Percentiles rank a stretch among this genome's conserved stretches.
Evolutionary conservation across 768 basidiomycete genomes (phyloP).

Genomic region (Macrolepiota albuminosa): DNA sequence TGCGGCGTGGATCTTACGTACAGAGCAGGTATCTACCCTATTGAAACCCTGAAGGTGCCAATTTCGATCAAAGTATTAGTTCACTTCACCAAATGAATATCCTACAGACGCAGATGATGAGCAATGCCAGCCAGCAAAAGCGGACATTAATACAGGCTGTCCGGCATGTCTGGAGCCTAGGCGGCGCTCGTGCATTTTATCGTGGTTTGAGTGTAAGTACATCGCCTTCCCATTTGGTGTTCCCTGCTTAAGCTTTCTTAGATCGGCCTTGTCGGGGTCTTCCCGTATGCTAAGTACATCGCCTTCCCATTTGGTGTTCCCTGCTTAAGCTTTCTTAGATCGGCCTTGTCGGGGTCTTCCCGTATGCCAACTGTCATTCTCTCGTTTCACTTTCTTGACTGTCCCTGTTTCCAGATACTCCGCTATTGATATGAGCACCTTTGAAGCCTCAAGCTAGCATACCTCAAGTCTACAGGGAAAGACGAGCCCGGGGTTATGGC

Average conservation of each 20-base stretch:
- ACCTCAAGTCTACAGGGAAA: conserved; percentile 78
- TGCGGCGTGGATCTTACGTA: conserved; percentile 15
- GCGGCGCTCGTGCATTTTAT: conserved; percentile 83
- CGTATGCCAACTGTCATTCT: conserved; percentile 42
- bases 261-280: conserved; percentile 44
- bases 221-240: conserved; percentile 10
- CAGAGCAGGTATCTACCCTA: conserved; percentile 82
- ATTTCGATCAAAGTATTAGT: conserved; percentile 3
- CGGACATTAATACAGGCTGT: conserved; percentile 59
- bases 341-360: conserved; percentile 94
- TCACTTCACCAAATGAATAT: conserved; percentile 3
- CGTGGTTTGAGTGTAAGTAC: conserved; percentile 78
- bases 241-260: conserved; percentile 25
- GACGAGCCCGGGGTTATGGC: conserved; percentile 90
- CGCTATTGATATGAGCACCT: conserved; percentile 97
- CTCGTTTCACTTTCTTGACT: neutral
- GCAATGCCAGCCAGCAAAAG: conserved; percentile 58
- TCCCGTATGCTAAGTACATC: conserved; percentile 73
- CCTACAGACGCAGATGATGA: conserved; percentile 91
- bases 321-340: conserved; percentile 46
- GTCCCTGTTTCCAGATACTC: conserved; percentile 51
- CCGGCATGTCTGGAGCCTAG: conserved; percentile 70
- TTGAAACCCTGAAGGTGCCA: conserved; percentile 88
- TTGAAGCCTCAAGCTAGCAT: conserved; percentile 94
- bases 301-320: conserved; percentile 11